phyloP scores from a whole-genome alignment of 2,329 filamentous ascomycete genomes.

The Fusarium continuum region DNA sequence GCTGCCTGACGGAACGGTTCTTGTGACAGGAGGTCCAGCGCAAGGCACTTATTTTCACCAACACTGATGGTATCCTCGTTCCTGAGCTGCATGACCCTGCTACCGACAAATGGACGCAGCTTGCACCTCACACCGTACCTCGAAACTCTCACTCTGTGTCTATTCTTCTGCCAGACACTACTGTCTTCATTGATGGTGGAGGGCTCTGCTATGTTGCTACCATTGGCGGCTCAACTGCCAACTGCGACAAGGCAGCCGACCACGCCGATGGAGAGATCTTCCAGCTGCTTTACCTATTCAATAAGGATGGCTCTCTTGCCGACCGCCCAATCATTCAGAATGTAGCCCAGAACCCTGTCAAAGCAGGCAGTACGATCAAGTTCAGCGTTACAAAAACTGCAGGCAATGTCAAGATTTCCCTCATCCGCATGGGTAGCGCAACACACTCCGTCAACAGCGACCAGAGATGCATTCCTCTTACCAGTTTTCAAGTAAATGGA shows the following conservation, averaged over 20 bases:
- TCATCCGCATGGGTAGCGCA: slow-evolving; percentile 59
- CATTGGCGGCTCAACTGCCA: slow-evolving; percentile 40
- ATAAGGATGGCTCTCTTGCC: slow-evolving; percentile 51
- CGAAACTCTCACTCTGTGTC: slow-evolving; percentile 61
- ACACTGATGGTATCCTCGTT: slow-evolving; percentile 51
- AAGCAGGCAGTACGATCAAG: slow-evolving; percentile 33
- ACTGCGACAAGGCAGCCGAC: slow-evolving; percentile 51
- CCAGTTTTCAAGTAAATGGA: slow-evolving; percentile 37
- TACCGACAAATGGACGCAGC: slow-evolving; percentile 51
- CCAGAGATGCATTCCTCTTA: slow-evolving; percentile 61
- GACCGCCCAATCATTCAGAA: slow-evolving; percentile 40
- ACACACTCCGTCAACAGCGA: slow-evolving; percentile 69
- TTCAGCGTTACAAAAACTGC: slow-evolving; percentile 36
- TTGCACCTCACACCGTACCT: slow-evolving; percentile 51
- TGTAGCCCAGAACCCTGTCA: slow-evolving; percentile 11
- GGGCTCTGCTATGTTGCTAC: slow-evolving; percentile 57
- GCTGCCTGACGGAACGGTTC: slow-evolving; percentile 56
- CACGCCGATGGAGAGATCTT: slow-evolving; percentile 66
- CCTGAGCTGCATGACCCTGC: slow-evolving; percentile 59
- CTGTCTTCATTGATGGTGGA: slow-evolving; percentile 61
- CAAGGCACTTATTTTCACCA: slow-evolving; percentile 55
- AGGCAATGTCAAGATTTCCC: slow-evolving; percentile 46
- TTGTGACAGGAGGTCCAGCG: slow-evolving; percentile 51
- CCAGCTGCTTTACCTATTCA: slow-evolving; percentile 64
- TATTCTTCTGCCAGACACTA: slow-evolving; percentile 60